Conservation (phyloP, 2,329 filamentous ascomycete species). For the Dichotomopilus funicola region DNA sequence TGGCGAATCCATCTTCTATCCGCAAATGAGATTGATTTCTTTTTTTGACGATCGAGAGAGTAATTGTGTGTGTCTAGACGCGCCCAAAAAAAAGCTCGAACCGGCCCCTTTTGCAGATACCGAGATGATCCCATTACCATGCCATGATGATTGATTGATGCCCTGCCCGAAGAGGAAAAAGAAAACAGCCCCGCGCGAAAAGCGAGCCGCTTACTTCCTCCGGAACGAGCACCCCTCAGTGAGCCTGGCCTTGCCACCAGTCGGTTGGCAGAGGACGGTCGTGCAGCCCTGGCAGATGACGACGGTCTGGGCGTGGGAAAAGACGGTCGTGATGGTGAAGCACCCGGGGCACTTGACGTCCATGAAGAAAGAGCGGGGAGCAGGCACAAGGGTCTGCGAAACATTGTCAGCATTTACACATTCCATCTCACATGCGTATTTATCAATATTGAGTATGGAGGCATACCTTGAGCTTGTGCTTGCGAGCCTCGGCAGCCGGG, state of each 20-base stretch:
- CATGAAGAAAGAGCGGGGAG: constrained; percentile 99
- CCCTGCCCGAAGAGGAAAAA: constrained; percentile 32
- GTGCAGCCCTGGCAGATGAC: constrained; percentile 99
- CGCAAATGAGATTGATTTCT: constrained; percentile 45
- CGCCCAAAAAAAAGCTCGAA: constrained; percentile 24
- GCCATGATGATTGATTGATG: constrained; percentile 30
- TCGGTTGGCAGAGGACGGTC: constrained; percentile 98
- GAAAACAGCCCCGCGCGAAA: constrained; percentile 34
- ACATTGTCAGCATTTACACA: constrained; percentile 13
- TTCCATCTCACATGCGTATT: not conserved
- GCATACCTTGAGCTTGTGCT: constrained; percentile 99
- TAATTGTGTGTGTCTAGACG: constrained; percentile 27
- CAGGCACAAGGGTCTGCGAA: constrained; percentile 79
- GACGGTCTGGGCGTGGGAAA: constrained; percentile 99
- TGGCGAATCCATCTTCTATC: constrained; percentile 66
- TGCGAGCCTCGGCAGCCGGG: constrained; percentile 94
- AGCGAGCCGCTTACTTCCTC: constrained; percentile 78
- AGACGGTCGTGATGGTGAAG: constrained; percentile 99
- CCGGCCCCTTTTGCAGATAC: constrained; percentile 45
- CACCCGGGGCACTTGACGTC: constrained; percentile 99
- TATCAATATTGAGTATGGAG: not conserved
- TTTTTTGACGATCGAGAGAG: constrained; percentile 30
- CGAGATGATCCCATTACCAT: constrained; percentile 50
- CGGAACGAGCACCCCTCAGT: constrained; percentile 99
- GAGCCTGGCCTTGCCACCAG: constrained; percentile 96